Evolutionary conservation across 2,329 filamentous ascomycete genomes (phyloP).

Genomic region (Aspergillus eucalypticola): DNA sequence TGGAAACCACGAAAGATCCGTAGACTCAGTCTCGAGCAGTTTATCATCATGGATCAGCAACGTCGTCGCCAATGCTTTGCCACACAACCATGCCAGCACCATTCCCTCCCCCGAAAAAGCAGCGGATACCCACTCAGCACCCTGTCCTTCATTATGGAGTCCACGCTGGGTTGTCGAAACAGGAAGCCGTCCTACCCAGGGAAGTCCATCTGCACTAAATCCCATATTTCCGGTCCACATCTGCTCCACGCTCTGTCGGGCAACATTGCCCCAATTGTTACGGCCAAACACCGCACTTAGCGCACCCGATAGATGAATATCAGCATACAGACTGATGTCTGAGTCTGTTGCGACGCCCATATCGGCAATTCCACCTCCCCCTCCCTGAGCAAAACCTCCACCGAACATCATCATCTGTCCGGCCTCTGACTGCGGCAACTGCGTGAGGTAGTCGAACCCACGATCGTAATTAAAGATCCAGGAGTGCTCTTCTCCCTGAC

Average conservation of each 20-base stretch:
- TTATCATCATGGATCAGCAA: conserved; percentile 21
- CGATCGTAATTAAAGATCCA: conserved; percentile 54
- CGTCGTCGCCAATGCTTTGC: conserved; percentile 30
- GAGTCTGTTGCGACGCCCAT: conserved; percentile 53
- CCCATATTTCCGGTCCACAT: conserved; percentile 51
- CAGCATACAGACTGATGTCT: conserved; percentile 25
- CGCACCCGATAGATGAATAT: conserved; percentile 30
- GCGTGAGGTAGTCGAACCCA: conserved; percentile 57
- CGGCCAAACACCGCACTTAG: conserved; percentile 29
- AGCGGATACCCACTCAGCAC: conserved; percentile 31
- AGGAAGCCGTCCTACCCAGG: conserved; percentile 52
- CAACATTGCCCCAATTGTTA: conserved; percentile 24
- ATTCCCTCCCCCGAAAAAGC: conserved; percentile 36
- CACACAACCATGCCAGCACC: conserved; percentile 35
- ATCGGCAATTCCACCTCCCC: conserved; percentile 47
- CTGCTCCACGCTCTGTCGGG: conserved; percentile 22
- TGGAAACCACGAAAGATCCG: conserved; percentile 32
- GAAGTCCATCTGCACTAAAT: conserved; percentile 51
- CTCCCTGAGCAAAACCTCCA: conserved; percentile 52
- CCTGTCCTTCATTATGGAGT: background rate
- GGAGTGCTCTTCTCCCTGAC: conserved; percentile 42
- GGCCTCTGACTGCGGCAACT: conserved; percentile 34
- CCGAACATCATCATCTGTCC: conserved; percentile 56
- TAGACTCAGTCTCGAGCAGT: background rate
- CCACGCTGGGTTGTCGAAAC: conserved; percentile 15